Conservation (phyloP, 2,329 filamentous ascomycete species). For the Xylariomycetidae sp. region DNA sequence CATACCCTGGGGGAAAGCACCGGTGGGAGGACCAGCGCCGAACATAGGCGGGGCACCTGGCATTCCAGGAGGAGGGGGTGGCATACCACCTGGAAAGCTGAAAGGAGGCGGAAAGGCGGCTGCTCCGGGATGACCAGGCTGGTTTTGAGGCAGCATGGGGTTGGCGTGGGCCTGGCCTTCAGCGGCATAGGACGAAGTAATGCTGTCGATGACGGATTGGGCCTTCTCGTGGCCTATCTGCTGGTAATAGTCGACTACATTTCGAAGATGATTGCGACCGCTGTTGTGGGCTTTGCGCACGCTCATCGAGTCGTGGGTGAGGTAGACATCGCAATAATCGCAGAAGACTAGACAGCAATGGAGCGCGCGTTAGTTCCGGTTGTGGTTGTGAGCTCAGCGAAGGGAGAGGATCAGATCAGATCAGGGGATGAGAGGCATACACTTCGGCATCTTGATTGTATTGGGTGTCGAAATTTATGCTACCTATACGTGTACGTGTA, state of each 20-base stretch:
- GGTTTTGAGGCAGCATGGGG: slow-evolving; percentile 72
- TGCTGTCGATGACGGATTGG: slow-evolving; percentile 96
- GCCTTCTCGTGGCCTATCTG: slow-evolving; percentile 99
- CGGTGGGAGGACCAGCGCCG: no score
- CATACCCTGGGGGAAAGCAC: slow-evolving; percentile 41
- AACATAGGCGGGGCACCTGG: slow-evolving; percentile 50
- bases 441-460: slow-evolving; percentile 84
- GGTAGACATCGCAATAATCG: slow-evolving; percentile 99
- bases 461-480: no score
- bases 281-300: slow-evolving; percentile 98
- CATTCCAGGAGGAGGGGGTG: slow-evolving; percentile 29
- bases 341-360: slow-evolving; percentile 74
- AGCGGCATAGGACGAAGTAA: slow-evolving; percentile 90
- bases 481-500: no score
- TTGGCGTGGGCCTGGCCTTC: slow-evolving; percentile 86
- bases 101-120: slow-evolving; percentile 49
- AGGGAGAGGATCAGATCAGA: slow-evolving; percentile 24
- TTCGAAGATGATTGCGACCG: slow-evolving; percentile 92
- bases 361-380: slow-evolving; percentile 1
- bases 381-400: neutral
- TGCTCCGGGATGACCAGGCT: slow-evolving; percentile 43
- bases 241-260: slow-evolving; percentile 98
- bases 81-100: slow-evolving; percentile 55
- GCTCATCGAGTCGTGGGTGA: slow-evolving; percentile 99
- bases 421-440: slow-evolving; percentile 41